phyloP scores from a whole-genome alignment of 108 stramenopile species.

The Cyclotella choctawhatcheeana region DNA sequence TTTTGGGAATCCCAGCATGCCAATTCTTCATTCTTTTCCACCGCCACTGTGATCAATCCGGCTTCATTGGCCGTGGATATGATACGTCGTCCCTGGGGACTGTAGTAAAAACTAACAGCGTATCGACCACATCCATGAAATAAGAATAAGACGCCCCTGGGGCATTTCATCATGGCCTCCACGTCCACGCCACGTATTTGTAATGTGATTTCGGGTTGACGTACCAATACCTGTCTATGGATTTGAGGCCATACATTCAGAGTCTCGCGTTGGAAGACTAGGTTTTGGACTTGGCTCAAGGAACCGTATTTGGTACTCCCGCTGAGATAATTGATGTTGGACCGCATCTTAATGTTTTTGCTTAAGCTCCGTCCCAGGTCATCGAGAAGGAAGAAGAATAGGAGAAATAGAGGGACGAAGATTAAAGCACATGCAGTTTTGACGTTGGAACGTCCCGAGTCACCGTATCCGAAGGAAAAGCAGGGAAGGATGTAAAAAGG shows the following conservation, averaged over 20 bases:
- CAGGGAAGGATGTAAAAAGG: conserved; percentile 33
- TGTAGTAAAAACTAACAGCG: conserved; percentile 49
- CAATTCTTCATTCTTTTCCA: conserved; percentile 39
- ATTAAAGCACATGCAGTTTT: conserved; percentile 12
- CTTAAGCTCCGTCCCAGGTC: conserved; percentile 19
- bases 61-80: conserved; percentile 15
- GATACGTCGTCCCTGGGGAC: conserved; percentile 47
- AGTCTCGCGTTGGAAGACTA: conserved; percentile 12
- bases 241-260: conserved; percentile 25
- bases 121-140: conserved; percentile 49
- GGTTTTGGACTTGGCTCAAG: not conserved
- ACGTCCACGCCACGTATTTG: conserved; percentile 10
- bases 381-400: conserved; percentile 36
- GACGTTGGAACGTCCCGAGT: conserved; percentile 26
- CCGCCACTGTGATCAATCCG: conserved; percentile 32
- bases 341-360: conserved; percentile 10
- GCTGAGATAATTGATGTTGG: not conserved
- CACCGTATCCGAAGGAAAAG: conserved; percentile 27
- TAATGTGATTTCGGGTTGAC: conserved; percentile 10
- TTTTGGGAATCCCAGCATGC: conserved; percentile 33
- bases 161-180: conserved; percentile 36
- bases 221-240: conserved; percentile 32
- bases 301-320: not conserved
- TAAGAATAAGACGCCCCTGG: conserved; percentile 42
- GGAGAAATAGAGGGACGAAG: conserved; percentile 33